A percentile compares a stretch with the other conserved stretches of the same genome.
These are phyloP conservation scores for Penicillium concentricum DNA, from an alignment of 2,329 filamentous ascomycete species.

Conservation along the genomic window DNA sequence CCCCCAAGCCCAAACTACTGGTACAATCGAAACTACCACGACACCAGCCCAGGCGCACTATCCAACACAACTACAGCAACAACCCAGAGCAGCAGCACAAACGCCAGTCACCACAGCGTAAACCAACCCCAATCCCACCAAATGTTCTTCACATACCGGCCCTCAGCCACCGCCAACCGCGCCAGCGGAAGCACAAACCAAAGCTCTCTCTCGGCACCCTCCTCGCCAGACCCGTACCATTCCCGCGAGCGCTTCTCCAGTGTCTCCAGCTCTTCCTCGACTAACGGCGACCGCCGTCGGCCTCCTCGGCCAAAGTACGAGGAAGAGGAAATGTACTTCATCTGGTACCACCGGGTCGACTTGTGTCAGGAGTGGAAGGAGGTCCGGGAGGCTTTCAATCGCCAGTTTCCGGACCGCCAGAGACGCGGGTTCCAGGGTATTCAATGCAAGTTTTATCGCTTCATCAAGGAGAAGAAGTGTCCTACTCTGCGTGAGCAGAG, in stretches of 20 bases:
- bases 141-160: constrained; percentile 3
- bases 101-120: background rate
- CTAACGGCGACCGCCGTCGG: constrained; percentile 38
- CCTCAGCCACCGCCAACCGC: background rate
- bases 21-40: constrained; percentile 24
- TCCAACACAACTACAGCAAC: constrained; percentile 16
- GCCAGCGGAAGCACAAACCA: constrained; percentile 11
- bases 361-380: constrained; percentile 48
- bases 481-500: constrained; percentile 46
- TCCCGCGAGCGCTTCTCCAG: constrained; percentile 42
- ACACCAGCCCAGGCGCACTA: constrained; percentile 18
- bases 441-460: constrained; percentile 53
- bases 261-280: constrained; percentile 42
- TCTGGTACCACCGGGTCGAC: constrained; percentile 52
- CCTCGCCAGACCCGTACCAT: constrained; percentile 37
- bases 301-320: constrained; percentile 48
- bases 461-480: constrained; percentile 46
- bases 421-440: constrained; percentile 46
- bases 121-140: background rate
- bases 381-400: constrained; percentile 45
- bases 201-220: constrained; percentile 11
- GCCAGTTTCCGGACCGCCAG: constrained; percentile 43
- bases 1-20: constrained; percentile 32
- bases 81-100: constrained; percentile 16
- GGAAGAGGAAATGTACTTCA: constrained; percentile 50